Evolutionary conservation across 768 basidiomycete genomes (phyloP), one percentile per base, ranked within the genome.

Genomic region (Suillus plorans): DNA sequence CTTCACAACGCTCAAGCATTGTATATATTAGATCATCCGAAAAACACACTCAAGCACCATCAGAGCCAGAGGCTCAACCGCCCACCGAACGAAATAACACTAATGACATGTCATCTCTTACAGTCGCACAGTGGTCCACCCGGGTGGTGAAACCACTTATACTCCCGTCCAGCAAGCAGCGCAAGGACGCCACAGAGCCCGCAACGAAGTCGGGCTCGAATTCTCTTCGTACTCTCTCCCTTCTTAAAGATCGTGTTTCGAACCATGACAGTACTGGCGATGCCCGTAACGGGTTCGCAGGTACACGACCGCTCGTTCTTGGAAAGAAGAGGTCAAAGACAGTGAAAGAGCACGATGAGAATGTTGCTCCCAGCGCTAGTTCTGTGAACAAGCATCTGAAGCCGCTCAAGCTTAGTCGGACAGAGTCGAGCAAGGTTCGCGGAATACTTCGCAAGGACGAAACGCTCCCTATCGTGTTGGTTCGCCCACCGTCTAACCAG

Each of bases 391-490:
- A 81, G 74, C 80, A 81, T 69, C 68, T 88, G 76, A 88, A 84
- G 80, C 82, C 86, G 66, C 76, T 90, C 69, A 84, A 79, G 67
- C 85, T 91, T 65, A 79, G 78, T 56, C 80, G 88, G 67, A 87
- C 84, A 42, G 88, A 90, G 66, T 89, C 89, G 41, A 81, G 79
- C 72, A 89, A 86, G 75, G 74, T 84, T 72, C 85, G 88, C 62
- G 87, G 84, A 55, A 69, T 81, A 63, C 80, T 89, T 67, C 79
- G 86, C 70, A 82, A 82, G 74, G 76, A 74, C 45, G 87, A 88
- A 77, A 78, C 81, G 60, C 75, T 89, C 37, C 88, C 89, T 39
- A 80, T 84, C 47, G 86, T 89, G 36, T 80, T 88, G 62, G 80
- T 89, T 61, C 80, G 87, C 22, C 86, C 87, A 12, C 87, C 87